Base-by-base conservation (phyloP, 1,284 basidiomycete species). In the Trichosporon coremiiforme region DNA sequence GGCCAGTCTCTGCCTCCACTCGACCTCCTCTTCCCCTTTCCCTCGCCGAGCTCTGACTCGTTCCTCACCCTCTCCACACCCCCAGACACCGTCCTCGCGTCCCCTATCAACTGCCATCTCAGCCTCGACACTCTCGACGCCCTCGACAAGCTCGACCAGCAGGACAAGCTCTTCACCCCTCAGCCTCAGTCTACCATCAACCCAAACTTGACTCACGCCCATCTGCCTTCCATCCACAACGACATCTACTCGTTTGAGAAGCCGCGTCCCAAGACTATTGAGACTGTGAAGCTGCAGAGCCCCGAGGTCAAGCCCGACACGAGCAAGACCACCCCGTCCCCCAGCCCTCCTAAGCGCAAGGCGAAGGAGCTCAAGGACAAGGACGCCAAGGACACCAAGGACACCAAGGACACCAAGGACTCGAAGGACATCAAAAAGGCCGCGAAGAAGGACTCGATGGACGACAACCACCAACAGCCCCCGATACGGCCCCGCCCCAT, bases 401-500 rank as follows among this genome's bases (percentile, higher is more conserved):
- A 25, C 25, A 2, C 25, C 2, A 25, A 25, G 57, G 29, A 29
- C 57, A 17, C 25, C 50, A 53, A 22, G 25, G 25, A 25, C 25
- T 25, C 25, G 25, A 25, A 25, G 57, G 29, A 29, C 57, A 17
- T 25, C 50, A 53, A 22, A 5, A 53, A 53, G 22, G 20, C 20
- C 20, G 50, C 50, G 15, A 45, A 45, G 9, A 45, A 45, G 9
- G 57, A 62, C 57, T 25, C 25, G 25, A 62, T 62, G 57, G 57
- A 62, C 57, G 57, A 62, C 57, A 35, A 31, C 57, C 17, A 15
- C 57, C 57, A 62, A 31, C 57, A 62, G 57, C 57, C 57, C 17
- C 57, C 57, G 31, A 62, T 62, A 62, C 29, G 31, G 31, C 57
- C 57, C 17, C 57, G 57, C 20, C 57, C 57, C 57, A 62, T 62